A percentile compares a stretch with the other conserved stretches of the same genome.
Evolutionary conservation across 352 stramenopile species (phyloP).

Genomic region (Globisporangium irregulare): DNA sequence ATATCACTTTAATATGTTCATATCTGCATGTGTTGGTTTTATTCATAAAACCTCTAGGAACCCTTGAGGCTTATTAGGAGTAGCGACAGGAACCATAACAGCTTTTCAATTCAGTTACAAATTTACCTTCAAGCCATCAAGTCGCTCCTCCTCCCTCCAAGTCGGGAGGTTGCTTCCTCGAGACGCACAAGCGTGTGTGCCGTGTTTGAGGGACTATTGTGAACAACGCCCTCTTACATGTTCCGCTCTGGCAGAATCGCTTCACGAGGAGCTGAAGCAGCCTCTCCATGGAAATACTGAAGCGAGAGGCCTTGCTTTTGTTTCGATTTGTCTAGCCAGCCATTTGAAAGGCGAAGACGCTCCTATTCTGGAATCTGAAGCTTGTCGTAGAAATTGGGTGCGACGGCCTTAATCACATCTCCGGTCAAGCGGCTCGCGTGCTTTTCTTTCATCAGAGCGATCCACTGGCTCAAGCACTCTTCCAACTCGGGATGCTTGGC

Average conservation of each 20-base stretch:
- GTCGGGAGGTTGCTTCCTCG: no score
- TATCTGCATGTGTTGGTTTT: no score
- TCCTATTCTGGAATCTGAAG: background rate
- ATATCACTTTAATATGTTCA: no score
- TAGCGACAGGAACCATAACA: no score
- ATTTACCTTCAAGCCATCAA: no score
- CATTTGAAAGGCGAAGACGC: background rate
- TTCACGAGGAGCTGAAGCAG: background rate
- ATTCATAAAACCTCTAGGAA: no score
- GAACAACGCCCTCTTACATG: background rate
- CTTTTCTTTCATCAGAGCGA: background rate
- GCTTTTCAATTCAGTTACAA: no score
- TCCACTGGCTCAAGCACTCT: background rate
- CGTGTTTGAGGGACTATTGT: no score
- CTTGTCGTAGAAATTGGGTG: background rate
- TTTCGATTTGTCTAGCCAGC: slow-evolving; percentile 2
- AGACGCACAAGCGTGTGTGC: no score
- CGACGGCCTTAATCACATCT: background rate
- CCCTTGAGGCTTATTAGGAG: no score
- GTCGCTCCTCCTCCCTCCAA: no score
- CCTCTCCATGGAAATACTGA: background rate
- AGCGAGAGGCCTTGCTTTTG: background rate
- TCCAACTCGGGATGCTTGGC: background rate
- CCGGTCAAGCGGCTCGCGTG: background rate
- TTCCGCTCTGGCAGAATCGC: background rate